A percentile compares a stretch with the other conserved stretches of the same genome.
Conservation (phyloP, 257 asterid genomes). For the Solanum piurae region DNA sequence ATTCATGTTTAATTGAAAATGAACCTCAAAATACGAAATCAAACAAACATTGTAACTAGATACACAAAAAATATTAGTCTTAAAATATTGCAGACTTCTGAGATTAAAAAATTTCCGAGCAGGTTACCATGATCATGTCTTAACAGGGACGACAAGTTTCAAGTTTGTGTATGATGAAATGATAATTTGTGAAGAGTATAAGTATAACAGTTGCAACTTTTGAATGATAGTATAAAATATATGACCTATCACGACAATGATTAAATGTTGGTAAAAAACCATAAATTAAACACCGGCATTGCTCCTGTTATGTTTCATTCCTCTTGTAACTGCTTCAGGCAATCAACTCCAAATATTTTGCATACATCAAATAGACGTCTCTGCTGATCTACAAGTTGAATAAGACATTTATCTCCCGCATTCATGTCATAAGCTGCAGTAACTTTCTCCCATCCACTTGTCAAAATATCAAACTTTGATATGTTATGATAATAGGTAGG, state of each 20-base stretch:
- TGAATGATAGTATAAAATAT: neutral
- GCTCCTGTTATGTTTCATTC: neutral
- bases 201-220: neutral
- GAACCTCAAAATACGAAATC: too few species aligned
- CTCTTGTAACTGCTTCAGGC: neutral
- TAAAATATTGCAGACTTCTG: too few species aligned
- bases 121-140: too few species aligned
- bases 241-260: neutral
- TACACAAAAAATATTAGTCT: too few species aligned
- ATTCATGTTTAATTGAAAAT: too few species aligned
- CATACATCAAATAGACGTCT: neutral
- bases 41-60: too few species aligned
- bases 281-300: neutral
- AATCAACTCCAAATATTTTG: neutral
- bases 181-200: neutral
- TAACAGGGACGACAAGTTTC: too few species aligned
- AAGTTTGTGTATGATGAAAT: too few species aligned
- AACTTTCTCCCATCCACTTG: neutral
- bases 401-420: slow-evolving; percentile 4
- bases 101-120: fast-evolving
- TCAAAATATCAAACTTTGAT: neutral
- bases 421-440: neutral
- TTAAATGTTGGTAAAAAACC: neutral
- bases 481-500: neutral
- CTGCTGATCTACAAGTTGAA: neutral